These are phyloP conservation scores for Macrotyloma uniflorum DNA, from an alignment of 306 rosid species.

Conservation along the genomic window DNA sequence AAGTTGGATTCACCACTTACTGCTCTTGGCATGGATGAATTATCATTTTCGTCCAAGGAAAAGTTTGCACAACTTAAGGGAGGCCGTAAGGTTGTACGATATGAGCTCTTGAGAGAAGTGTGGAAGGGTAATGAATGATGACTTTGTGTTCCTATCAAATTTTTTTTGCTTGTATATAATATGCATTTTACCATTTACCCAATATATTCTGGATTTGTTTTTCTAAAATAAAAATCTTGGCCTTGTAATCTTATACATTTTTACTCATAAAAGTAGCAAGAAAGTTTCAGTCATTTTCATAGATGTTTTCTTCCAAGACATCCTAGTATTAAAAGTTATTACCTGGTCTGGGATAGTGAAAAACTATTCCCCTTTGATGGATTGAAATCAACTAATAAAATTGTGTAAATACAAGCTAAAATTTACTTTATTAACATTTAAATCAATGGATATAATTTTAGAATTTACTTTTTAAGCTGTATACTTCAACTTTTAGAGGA, in stretches of 20 bases:
- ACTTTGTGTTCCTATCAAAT: neutral
- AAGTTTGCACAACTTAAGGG: conserved; percentile 40
- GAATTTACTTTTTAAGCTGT: neutral
- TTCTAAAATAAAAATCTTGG: neutral
- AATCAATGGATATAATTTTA: neutral
- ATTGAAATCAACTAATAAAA: too few relatives aligned
- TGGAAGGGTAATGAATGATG: conserved; percentile 64
- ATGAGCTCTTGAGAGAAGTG: conserved; percentile 70
- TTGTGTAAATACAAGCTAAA: too few relatives aligned
- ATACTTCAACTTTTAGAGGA: neutral
- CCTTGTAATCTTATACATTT: neutral
- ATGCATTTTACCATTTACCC: conserved; percentile 10
- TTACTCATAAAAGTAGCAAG: neutral
- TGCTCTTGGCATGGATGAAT: conserved; percentile 60
- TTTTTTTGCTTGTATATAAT: conserved; percentile 28
- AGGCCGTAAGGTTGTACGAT: conserved; percentile 59
- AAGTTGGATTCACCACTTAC: conserved; percentile 81
- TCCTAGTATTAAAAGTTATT: neutral
- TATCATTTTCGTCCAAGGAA: conserved; percentile 38
- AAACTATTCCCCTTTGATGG: neutral
- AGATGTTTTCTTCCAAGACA: neutral
- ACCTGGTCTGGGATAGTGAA: neutral
- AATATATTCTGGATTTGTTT: neutral
- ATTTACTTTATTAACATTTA: too few relatives aligned
- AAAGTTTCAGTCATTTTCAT: neutral